Conservation (phyloP, 768 basidiomycete species). For the Boletus reticulatus region DNA sequence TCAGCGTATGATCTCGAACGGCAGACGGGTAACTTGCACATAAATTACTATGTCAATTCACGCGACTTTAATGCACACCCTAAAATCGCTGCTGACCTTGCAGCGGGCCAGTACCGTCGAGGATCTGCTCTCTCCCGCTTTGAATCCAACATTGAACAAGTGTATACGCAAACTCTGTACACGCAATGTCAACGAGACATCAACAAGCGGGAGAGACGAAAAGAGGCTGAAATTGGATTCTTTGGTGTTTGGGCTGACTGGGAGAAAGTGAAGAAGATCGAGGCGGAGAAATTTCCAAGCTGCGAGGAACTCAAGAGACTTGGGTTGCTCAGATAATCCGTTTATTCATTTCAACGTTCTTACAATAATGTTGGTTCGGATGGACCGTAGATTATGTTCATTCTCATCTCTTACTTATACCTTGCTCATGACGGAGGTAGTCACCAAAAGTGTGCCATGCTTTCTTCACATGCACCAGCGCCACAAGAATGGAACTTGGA, state of each 20-base stretch:
- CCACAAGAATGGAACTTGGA: constrained; percentile 17
- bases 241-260: constrained; percentile 93
- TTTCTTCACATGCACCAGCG: background rate
- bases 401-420: constrained; percentile 27
- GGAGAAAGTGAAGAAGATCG: constrained; percentile 79
- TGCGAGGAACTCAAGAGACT: constrained; percentile 76
- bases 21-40: constrained; percentile 63
- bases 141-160: constrained; percentile 73
- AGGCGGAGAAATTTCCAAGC: constrained; percentile 64
- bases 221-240: constrained; percentile 77
- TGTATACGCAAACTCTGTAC: constrained; percentile 70
- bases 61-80: constrained; percentile 77
- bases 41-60: constrained; percentile 84
- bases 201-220: constrained; percentile 64
- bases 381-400: constrained; percentile 11
- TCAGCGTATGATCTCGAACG: constrained; percentile 67
- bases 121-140: constrained; percentile 50
- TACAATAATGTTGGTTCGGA: constrained; percentile 9
- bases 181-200: constrained; percentile 67
- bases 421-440: background rate
- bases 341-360: constrained; percentile 6
- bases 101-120: constrained; percentile 37
- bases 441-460: too few relatives aligned
- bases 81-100: constrained; percentile 67
- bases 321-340: constrained; percentile 47